Evolutionary conservation across 2,329 filamentous ascomycete genomes (phyloP), one percentile per base, ranked within the genome.

Genomic region (Hypoxylon sp.): DNA sequence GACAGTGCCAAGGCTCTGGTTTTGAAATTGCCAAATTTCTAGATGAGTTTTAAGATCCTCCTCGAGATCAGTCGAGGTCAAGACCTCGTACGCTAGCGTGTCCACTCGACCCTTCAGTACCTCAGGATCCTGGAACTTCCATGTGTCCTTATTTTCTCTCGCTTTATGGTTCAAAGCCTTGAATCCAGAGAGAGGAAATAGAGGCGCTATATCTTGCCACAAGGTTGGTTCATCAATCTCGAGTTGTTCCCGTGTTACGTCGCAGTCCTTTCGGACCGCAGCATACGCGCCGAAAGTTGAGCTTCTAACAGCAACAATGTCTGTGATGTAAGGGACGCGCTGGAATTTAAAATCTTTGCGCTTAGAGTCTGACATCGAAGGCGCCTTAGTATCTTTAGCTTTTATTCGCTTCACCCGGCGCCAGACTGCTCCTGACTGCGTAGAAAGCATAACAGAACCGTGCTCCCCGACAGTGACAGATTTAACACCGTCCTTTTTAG

Each of bases 271-370:
- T 48, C 96, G 89, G 46, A 97, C 86, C 2, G 93, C 93, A 32
- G 93, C 92, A 80, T 95, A 98, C 0, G 95, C 92, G 3, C 96
- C 96, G 78, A 92, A 97, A 0, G 91, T 87, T 32, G 96, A 98
- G 71, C 93, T 95, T 69, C 93, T 87, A 6, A 98, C 94, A 2
- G 90, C 89, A 30, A 91, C 85, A 12, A 96, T 93, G 33, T 93
- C 89, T 1, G 93, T 97, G 59, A 99, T 87, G 42, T 92, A 93
- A 0, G 96, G 91, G 7, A 99, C 89, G 61, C 96, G 89, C 72
- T 95, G 90, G 71, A 98, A 99, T 76, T 99, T 99, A 82, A 96
- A 97, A 74, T 97, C 93, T 71, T 96, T 97, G 11, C 87, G 86
- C 72, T 88, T 91, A 32, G 85, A 82, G 20, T 89, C 88, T 1